A percentile compares a stretch with the other conserved stretches of the same genome.
phyloP scores from a whole-genome alignment of 805 yeast species.

The Metschnikowia kofuensis region DNA sequence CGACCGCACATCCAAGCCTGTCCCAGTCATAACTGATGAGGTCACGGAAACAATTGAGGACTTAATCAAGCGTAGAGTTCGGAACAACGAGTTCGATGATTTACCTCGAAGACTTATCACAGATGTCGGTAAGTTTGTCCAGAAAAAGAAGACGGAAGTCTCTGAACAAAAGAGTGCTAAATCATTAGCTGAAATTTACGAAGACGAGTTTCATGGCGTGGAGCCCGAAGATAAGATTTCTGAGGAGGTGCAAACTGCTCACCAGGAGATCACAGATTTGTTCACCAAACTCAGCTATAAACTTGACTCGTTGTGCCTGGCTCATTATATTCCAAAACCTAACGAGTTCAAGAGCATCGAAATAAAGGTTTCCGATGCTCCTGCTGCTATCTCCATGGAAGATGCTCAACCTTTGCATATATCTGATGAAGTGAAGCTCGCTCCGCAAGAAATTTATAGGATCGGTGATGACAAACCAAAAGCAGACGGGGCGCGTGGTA shows the following conservation, averaged over 20 bases:
- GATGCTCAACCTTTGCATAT: conserved; percentile 92
- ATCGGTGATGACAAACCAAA: conserved; percentile 39
- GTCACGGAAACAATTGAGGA: conserved; percentile 86
- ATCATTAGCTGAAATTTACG: conserved; percentile 89
- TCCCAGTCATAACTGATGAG: conserved; percentile 89
- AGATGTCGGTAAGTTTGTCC: conserved; percentile 57
- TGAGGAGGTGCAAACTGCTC: conserved; percentile 69
- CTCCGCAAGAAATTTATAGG: conserved; percentile 91
- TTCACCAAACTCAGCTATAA: conserved; percentile 63
- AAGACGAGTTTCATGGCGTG: conserved; percentile 66
- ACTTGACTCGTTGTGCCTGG: conserved; percentile 88
- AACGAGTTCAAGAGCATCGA: conserved; percentile 68
- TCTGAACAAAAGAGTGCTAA: conserved; percentile 81
- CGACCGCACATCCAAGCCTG: conserved; percentile 92
- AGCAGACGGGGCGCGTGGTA: conserved; percentile 31
- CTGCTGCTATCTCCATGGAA: conserved; percentile 86
- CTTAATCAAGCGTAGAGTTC: conserved; percentile 78
- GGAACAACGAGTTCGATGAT: conserved; percentile 77
- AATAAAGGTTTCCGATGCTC: conserved; percentile 60
- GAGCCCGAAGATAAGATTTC: conserved; percentile 46
- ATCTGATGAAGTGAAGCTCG: conserved; percentile 70
- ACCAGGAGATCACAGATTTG: conserved; percentile 70
- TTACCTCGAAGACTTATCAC: conserved; percentile 69
- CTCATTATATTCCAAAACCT: conserved; percentile 91
- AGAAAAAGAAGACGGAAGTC: conserved; percentile 54